Conservation (phyloP, 2,329 filamentous ascomycete species). For the Lojkania enalia region DNA sequence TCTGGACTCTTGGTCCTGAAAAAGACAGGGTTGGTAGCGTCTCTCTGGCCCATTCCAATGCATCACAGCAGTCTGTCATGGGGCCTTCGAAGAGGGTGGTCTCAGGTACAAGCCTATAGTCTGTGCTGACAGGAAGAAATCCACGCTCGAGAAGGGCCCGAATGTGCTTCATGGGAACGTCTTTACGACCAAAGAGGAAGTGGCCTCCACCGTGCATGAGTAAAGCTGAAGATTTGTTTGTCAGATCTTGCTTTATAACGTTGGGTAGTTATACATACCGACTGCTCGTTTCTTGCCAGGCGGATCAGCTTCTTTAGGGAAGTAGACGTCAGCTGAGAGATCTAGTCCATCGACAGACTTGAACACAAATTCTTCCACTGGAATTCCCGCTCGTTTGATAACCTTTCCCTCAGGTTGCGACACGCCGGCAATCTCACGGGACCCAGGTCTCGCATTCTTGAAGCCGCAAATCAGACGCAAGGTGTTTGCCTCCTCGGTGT, state of each 20-base stretch:
- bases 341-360: not conserved
- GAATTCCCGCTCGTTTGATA: not conserved
- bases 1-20: too few relatives aligned
- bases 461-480: not conserved
- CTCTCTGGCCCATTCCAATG: slow-evolving; percentile 47
- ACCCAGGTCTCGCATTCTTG: too few relatives aligned
- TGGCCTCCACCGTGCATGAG: slow-evolving; percentile 55
- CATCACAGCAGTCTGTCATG: slow-evolving; percentile 53
- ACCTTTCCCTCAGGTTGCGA: not conserved
- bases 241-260: slow-evolving; percentile 38
- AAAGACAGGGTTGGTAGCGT: slow-evolving; percentile 28
- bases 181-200: slow-evolving; percentile 45
- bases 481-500: not conserved
- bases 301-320: not conserved
- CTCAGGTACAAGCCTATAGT: slow-evolving; percentile 58
- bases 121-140: slow-evolving; percentile 54
- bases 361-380: not conserved
- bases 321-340: slow-evolving; percentile 7
- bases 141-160: slow-evolving; percentile 43
- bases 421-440: too few relatives aligned
- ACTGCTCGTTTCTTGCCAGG: not conserved
- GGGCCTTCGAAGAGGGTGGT: slow-evolving; percentile 51
- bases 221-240: slow-evolving; percentile 42
- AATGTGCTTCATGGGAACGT: slow-evolving; percentile 45
- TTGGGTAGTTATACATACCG: slow-evolving; percentile 1